Evolutionary conservation across 805 yeast species (phyloP), one percentile per base, ranked within the genome.

Genomic region (Metschnikowia continentalis): DNA sequence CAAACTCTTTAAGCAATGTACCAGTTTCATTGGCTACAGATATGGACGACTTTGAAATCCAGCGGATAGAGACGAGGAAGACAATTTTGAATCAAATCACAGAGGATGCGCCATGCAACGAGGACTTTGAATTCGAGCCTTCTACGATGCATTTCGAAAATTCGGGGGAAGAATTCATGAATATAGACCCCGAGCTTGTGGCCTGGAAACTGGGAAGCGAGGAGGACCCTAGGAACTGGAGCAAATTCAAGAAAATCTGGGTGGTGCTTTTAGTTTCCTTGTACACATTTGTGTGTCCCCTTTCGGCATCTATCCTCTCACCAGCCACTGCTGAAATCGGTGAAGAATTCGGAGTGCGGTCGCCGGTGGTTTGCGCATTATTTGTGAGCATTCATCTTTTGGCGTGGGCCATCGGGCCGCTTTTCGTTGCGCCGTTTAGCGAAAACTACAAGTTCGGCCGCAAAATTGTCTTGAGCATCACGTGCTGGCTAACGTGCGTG

Each of bases 391-490:
- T 71, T 13, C 71, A 67, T 57, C 59, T 71, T 22, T 55, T 72
- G 30, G 72, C 76, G 3, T 72, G 72, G 71, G 75, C 75, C 2
- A 36, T 71, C 8, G 75, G 75, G 2, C 76, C 76, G 1, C 59
- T 71, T 35, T 38, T 71, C 15, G 66, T 72, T 41, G 72, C 76
- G 2, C 76, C 76, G 3, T 58, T 72, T 33, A 66, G 72, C 45
- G 75, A 71, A 54, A 63, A 62, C 35, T 73, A 69, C 46, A 54
- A 56, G n/a, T 60, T 70, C 32, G 76, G 76, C 1, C 57, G 76
- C 41, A 66, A 65, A 51, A 56, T 66, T 2, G 65, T 72, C 4
- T 55, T 72, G 30, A 69, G 68, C 44, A 42, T 61, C 7, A 62
- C 72, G 2, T 64, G 71, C 42, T 71, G 75, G 73, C 47, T 70